Percentiles rank a stretch among this genome's conserved stretches.
Conservation (phyloP, 257 asterid genomes). For the Przewalskia tangutica region DNA sequence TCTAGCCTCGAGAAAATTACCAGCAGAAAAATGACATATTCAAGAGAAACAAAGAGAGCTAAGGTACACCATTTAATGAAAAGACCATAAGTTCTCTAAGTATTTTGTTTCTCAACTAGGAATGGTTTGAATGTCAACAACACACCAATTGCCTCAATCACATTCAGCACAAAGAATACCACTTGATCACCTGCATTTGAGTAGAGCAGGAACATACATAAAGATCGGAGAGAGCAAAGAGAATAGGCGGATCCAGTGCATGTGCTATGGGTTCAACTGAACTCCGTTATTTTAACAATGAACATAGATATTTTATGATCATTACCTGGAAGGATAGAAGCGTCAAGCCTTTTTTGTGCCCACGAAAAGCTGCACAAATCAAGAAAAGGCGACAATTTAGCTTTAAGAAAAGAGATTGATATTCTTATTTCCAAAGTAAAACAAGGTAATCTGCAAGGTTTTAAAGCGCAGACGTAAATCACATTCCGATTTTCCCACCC, state of each 20-base stretch:
- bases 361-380: slow-evolving; percentile 48
- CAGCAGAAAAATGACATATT: no score
- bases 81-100: not conserved
- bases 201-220: not conserved
- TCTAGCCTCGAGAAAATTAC: no score
- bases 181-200: slow-evolving; percentile 19
- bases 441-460: not conserved
- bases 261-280: not conserved
- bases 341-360: slow-evolving; percentile 49
- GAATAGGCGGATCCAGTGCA: not conserved
- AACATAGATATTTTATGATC: not conserved
- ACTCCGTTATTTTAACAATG: not conserved
- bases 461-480: not conserved
- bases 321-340: slow-evolving; percentile 63
- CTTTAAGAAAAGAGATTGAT: not conserved
- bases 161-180: slow-evolving; percentile 29
- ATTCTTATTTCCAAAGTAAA: not conserved
- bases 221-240: not conserved
- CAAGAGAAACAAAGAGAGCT: no score
- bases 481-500: not conserved
- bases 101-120: slow-evolving; percentile 1
- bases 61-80: not conserved
- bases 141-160: slow-evolving; percentile 23
- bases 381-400: not conserved
- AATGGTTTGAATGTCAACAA: slow-evolving; percentile 26